phyloP scores from a whole-genome alignment of 2,329 filamentous ascomycete species.

The Aaosphaeria arxii region DNA sequence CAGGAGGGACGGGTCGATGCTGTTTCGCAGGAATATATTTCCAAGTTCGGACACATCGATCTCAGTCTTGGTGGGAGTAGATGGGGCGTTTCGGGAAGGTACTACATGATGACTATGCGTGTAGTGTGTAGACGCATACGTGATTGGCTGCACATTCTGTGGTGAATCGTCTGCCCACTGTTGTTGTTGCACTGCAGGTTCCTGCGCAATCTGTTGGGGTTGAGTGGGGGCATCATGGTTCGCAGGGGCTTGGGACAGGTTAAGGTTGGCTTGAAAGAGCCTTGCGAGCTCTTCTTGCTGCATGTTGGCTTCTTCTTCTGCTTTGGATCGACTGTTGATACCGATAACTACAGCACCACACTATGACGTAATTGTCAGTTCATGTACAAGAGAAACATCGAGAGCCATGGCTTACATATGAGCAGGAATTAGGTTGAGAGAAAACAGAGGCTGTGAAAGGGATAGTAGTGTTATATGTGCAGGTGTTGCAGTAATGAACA shows the following conservation, averaged over 20 bases:
- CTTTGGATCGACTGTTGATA: constrained; percentile 39
- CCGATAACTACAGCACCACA: constrained; percentile 42
- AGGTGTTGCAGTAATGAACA: constrained; percentile 35
- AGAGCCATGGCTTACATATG: constrained; percentile 40
- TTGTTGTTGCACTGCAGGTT: constrained; percentile 20
- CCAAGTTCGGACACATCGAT: constrained; percentile 46
- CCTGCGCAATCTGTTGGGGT: constrained; percentile 60
- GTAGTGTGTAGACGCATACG: constrained; percentile 81
- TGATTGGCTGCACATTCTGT: constrained; percentile 47
- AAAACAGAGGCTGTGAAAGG: constrained; percentile 43
- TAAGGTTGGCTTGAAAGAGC: constrained; percentile 75
- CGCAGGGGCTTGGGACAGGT: constrained; percentile 45
- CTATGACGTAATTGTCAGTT: constrained; percentile 41
- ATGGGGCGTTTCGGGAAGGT: constrained; percentile 29
- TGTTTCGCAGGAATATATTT: constrained; percentile 60
- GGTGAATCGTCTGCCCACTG: neutral
- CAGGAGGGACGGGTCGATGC: constrained; percentile 67
- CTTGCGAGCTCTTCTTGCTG: constrained; percentile 78
- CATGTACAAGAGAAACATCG: constrained; percentile 1
- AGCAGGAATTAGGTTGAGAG: constrained; percentile 43
- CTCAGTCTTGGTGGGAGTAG: constrained; percentile 19
- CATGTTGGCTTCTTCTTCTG: constrained; percentile 42
- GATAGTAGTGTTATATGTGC: constrained; percentile 39
- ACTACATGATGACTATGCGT: constrained; percentile 71
- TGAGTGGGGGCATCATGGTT: constrained; percentile 1